Conservation (phyloP, 768 basidiomycete genomes). For the Collybiopsis confluens region DNA sequence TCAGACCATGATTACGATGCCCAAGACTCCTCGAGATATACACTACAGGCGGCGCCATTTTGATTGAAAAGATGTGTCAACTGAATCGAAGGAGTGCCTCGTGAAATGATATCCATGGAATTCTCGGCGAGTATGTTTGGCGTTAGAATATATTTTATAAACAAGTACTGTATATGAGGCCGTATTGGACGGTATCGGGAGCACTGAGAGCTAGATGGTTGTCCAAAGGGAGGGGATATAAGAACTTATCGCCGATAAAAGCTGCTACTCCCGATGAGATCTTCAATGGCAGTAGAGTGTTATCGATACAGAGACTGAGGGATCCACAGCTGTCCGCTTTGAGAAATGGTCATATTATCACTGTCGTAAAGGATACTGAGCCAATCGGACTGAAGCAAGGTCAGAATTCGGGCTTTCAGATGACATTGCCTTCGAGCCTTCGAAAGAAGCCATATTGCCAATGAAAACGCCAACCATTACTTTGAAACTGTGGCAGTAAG, state of each 20-base stretch:
- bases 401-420: conserved; percentile 19
- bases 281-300: background rate
- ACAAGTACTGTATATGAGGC: too few relatives aligned
- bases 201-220: too few relatives aligned
- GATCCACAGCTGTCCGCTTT: conserved; percentile 27
- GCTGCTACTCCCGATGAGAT: background rate
- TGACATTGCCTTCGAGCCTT: conserved; percentile 21
- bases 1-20: conserved; percentile 93
- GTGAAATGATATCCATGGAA: too few relatives aligned
- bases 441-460: conserved; percentile 27
- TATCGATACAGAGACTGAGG: too few relatives aligned
- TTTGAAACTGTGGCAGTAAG: too few relatives aligned
- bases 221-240: too few relatives aligned
- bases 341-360: conserved; percentile 15
- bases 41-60: conserved; percentile 63
- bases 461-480: conserved; percentile 30
- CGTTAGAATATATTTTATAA: too few relatives aligned
- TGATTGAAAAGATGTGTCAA: too few relatives aligned
- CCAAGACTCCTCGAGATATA: conserved; percentile 63
- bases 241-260: too few relatives aligned
- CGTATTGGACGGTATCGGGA: too few relatives aligned
- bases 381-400: conserved; percentile 21
- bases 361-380: conserved; percentile 21
- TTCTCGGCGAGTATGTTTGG: too few relatives aligned
- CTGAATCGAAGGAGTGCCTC: too few relatives aligned